Conservation (phyloP, 2,329 filamentous ascomycete genomes). For the Remersonia thermophila region DNA sequence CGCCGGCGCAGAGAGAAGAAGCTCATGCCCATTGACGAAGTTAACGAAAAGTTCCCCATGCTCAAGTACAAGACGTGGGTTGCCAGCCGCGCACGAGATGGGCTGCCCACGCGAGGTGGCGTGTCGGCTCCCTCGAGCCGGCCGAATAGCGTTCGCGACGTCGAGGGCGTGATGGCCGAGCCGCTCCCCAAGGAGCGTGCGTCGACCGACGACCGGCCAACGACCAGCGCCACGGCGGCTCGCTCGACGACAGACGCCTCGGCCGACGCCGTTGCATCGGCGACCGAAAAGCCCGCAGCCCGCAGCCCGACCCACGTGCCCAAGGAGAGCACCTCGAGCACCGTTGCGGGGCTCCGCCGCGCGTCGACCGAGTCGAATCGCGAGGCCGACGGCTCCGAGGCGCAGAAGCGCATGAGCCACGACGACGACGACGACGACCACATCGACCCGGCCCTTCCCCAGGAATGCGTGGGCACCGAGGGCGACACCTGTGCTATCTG, state of each 20-base stretch:
- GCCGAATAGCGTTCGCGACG: slow-evolving; percentile 59
- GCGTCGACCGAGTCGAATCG: slow-evolving; percentile 13
- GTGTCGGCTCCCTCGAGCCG: slow-evolving; percentile 64
- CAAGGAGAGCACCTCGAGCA: slow-evolving; percentile 19
- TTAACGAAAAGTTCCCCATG: slow-evolving; percentile 93
- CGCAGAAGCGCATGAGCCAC: slow-evolving; percentile 14
- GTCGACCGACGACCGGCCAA: slow-evolving; percentile 30
- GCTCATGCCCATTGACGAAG: slow-evolving; percentile 97
- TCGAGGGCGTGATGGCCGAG: slow-evolving; percentile 41
- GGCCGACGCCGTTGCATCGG: slow-evolving; percentile 20
- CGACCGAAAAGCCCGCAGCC: slow-evolving; percentile 13
- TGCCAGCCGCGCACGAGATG: slow-evolving; percentile 67
- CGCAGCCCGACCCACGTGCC: slow-evolving; percentile 14
- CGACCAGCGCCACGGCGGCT: slow-evolving; percentile 17
- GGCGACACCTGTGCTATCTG: slow-evolving; percentile 96
- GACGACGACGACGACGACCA: slow-evolving; percentile 50
- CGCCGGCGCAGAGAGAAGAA: slow-evolving; percentile 91
- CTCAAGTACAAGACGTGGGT: slow-evolving; percentile 96
- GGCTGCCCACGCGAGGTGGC: slow-evolving; percentile 71
- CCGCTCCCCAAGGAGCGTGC: slow-evolving; percentile 32
- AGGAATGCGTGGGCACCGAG: slow-evolving; percentile 66
- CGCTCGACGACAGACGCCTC: neutral
- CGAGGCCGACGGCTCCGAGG: slow-evolving; percentile 7
- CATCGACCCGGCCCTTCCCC: slow-evolving; percentile 69
- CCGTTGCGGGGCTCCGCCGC: slow-evolving; percentile 5